Conservation (phyloP, 2,329 filamentous ascomycete genomes). For the Aspergillus ruber region DNA sequence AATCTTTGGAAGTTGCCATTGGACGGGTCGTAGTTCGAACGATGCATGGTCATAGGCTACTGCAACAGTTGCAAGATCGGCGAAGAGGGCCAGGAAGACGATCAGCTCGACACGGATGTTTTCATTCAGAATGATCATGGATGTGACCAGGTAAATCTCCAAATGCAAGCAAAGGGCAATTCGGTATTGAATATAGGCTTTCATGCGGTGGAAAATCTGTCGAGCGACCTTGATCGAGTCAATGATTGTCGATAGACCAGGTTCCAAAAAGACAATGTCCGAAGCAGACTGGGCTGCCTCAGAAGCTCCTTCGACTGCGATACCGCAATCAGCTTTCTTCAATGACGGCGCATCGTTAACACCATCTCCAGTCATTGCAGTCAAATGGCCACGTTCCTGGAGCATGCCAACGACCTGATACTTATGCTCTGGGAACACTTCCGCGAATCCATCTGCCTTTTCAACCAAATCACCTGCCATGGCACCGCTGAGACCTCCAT, state of each 20-base stretch:
- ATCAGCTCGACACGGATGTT: constrained; percentile 67
- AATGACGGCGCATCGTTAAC: constrained; percentile 69
- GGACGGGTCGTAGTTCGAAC: constrained; percentile 67
- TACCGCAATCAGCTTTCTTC: constrained; percentile 69
- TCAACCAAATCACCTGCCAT: constrained; percentile 71
- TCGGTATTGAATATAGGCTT: constrained; percentile 71
- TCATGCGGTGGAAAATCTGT: constrained; percentile 73
- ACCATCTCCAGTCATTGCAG: constrained; percentile 69
- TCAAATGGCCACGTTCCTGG: constrained; percentile 64
- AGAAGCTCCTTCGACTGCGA: constrained; percentile 65
- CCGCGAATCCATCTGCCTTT: constrained; percentile 66
- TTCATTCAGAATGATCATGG: constrained; percentile 76
- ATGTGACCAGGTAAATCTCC: constrained; percentile 69
- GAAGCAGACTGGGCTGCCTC: constrained; percentile 67
- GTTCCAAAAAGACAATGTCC: constrained; percentile 68
- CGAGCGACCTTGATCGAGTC: constrained; percentile 67
- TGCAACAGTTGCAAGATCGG: constrained; percentile 72
- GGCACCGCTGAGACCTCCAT: constrained; percentile 65
- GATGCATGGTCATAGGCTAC: constrained; percentile 81
- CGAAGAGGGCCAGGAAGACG: constrained; percentile 73
- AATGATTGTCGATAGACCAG: constrained; percentile 65
- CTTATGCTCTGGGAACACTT: constrained; percentile 70
- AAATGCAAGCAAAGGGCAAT: constrained; percentile 68
- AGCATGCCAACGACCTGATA: constrained; percentile 71
- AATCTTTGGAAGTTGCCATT: constrained; percentile 78